phyloP scores from a whole-genome alignment of 169 alveolate species.

The Plasmodium berghei region DNA sequence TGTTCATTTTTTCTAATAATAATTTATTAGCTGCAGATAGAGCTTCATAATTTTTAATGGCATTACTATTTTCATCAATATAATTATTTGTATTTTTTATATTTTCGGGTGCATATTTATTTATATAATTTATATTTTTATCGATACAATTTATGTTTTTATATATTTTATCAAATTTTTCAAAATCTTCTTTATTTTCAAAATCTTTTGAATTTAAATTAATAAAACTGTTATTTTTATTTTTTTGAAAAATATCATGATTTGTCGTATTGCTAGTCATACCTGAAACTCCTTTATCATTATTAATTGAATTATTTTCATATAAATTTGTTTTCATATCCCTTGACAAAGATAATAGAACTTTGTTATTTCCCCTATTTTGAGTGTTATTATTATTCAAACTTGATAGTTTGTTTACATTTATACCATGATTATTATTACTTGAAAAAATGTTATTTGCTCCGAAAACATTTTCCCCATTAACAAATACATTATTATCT shows the following conservation, averaged over 20 bases:
- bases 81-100: constrained; percentile 21
- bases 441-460: too few species aligned
- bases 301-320: not conserved
- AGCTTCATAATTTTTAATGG: constrained; percentile 31
- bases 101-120: constrained; percentile 35
- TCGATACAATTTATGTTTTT: constrained; percentile 55
- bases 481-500: too few species aligned
- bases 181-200: constrained; percentile 47
- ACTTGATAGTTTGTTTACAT: too few species aligned
- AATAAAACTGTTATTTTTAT: not conserved
- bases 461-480: too few species aligned
- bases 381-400: too few species aligned
- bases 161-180: constrained; percentile 51
- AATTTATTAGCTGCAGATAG: constrained; percentile 15
- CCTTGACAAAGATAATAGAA: not conserved
- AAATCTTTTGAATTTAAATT: constrained; percentile 15
- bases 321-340: not conserved
- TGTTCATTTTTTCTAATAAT: constrained; percentile 27
- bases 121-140: constrained; percentile 60
- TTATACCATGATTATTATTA: too few species aligned
- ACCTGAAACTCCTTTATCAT: not conserved
- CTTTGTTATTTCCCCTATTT: not conserved
- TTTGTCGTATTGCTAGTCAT: not conserved
- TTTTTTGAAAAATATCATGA: constrained; percentile 16
- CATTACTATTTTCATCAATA: constrained; percentile 10